These are phyloP conservation scores for Aristolochia contorta DNA, from an alignment of 164 flowering plant genomes.

Conservation along the genomic window DNA sequence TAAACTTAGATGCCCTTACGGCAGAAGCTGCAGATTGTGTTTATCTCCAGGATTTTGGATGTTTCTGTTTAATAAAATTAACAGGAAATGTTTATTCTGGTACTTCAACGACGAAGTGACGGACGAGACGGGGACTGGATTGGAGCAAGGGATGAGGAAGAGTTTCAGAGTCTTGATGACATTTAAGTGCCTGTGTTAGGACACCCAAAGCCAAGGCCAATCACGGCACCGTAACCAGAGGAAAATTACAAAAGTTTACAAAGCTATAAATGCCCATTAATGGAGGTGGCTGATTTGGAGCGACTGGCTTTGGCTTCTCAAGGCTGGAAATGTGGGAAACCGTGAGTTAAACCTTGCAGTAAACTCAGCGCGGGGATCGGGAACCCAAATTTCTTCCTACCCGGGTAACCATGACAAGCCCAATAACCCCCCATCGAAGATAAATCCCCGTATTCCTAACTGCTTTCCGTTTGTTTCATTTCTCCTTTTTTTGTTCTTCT, in stretches of 20 bases:
- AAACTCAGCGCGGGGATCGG: slow-evolving; percentile 7
- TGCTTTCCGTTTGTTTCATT: background rate
- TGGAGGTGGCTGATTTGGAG: slow-evolving; percentile 4
- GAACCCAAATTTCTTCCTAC: slow-evolving; percentile 10
- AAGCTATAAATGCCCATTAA: slow-evolving; percentile 19
- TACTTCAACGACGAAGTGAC: background rate
- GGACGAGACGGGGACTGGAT: background rate
- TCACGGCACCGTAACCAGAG: background rate
- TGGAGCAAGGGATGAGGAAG: background rate
- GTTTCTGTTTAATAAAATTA: too few relatives aligned
- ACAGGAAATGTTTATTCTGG: too few relatives aligned
- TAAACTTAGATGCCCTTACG: too few relatives aligned
- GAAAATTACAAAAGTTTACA: slow-evolving; percentile 9
- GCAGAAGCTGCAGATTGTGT: too few relatives aligned
- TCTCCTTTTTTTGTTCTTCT: background rate
- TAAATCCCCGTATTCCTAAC: background rate
- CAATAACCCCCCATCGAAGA: background rate
- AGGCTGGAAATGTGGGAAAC: slow-evolving; percentile 21
- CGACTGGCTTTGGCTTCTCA: slow-evolving; percentile 9
- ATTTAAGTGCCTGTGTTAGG: slow-evolving; percentile 3
- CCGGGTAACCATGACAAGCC: background rate
- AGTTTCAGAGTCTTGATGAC: slow-evolving; percentile 5
- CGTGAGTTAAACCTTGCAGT: slow-evolving; percentile 15
- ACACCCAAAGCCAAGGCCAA: slow-evolving; percentile 8
- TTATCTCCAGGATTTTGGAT: too few relatives aligned